phyloP scores from a whole-genome alignment of 345 rosid genomes.

The Citrus maxima region DNA sequence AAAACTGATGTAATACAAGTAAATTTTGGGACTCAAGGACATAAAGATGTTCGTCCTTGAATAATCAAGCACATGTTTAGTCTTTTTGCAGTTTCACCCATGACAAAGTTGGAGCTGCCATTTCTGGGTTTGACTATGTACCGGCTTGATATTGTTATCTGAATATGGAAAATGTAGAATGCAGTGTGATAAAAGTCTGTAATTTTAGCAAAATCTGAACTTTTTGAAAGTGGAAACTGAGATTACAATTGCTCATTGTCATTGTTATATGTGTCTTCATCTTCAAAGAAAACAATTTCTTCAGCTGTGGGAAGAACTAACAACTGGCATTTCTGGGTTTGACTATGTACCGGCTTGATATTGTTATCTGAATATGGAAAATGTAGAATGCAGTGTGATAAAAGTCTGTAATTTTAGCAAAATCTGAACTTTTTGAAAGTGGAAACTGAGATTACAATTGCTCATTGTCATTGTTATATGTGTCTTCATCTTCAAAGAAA shows the following conservation, averaged over 20 bases:
- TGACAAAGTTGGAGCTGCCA: background rate
- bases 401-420: background rate
- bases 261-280: background rate
- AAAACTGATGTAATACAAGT: background rate
- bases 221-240: background rate
- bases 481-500: background rate
- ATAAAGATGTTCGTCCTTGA: background rate
- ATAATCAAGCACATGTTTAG: background rate
- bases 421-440: background rate
- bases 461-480: background rate
- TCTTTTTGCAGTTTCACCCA: background rate
- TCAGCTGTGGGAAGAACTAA: background rate
- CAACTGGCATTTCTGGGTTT: background rate
- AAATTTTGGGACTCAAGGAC: too few relatives aligned
- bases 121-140: background rate
- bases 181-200: background rate
- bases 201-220: background rate
- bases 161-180: background rate
- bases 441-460: background rate
- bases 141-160: background rate
- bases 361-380: background rate
- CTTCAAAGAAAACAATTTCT: background rate
- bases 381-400: background rate
- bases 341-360: background rate
- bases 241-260: background rate